Evolutionary conservation across 1,284 basidiomycete genomes (phyloP), one percentile per base, ranked within the genome.

Genomic region (Taiwanofungus camphoratus): DNA sequence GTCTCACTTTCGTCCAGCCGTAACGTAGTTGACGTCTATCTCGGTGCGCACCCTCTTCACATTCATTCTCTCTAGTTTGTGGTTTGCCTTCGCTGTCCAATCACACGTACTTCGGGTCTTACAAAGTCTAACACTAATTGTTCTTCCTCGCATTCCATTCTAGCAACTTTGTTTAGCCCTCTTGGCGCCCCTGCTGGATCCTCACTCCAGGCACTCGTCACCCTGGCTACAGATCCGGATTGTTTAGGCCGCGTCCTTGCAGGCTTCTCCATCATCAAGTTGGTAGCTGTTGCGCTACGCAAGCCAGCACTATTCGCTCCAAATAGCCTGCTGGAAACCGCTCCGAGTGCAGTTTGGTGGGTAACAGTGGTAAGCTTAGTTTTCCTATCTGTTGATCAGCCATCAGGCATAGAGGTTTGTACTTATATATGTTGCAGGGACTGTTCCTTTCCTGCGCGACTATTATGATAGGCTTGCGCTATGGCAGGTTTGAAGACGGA

Each of bases 241-340:
- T 64, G 62, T 56, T 27, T 23, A 7, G 47, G 47, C 24, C 47
- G 47, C 8, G 43, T 49, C 16, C 44, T 49, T 15, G 43, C 43
- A 8, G 47, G 47, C 3, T 19, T 49, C 22, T 41, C 39, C 1
- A 31, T 49, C 2, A 27, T 49, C 9, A 30, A 41, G 35, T 45
- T 19, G 19, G n/a, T 32, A 6, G 43, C 41, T 9, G 39, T 39
- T 3, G 47, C 47, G n/a, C 32, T 45, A n/a, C 42, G 47, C 12
- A 38, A 31, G 20, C 47, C 47, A 2, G 22, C 45, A 9, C 24
- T 49, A 30, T 41, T 44, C 23, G 39, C 36, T 5, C 16, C 42
- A 11, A 22, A 35, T 23, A 35, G 39, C 4, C 45, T 43, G n/a
- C 16, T 49, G 30, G 39, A 41, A 24, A 35, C 4, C 3, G 23